Base-by-base conservation (phyloP, 75 land plant genomes). In the Picea sitchensis region DNA sequence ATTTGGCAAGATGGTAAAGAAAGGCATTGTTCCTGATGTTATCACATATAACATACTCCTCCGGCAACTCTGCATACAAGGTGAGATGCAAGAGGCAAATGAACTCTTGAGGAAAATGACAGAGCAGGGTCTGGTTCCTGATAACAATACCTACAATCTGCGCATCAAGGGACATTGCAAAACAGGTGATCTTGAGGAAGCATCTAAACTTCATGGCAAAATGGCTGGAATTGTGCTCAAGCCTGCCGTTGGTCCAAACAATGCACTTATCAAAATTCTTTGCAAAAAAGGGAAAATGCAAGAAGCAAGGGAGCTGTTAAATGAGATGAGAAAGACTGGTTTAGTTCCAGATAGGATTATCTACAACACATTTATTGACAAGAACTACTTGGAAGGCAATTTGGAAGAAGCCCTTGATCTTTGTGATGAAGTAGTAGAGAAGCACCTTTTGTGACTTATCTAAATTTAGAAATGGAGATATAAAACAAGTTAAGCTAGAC, bases 61-160 rank as follows among this genome's bases (percentile, higher is more conserved):
- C 65, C 90, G 86, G 58, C 85, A 85, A 15, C 65, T 88, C 44
- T 82, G 91, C 60, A 76, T 85, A 59, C 78, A 77, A 63, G 91
- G 87, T 20, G 64, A 83, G 67, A 83, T 89, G 88, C 78, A 82
- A 54, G 62, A 67, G 12, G 77, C 86, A 18, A 80, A 82, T 38
- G 83, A 80, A 67, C 78, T 91, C 4, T 85, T 89, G 58, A 86
- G 67, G 58, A 79, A 77, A 18, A 92, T 95, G 95, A 56, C 83
- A 77, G 76, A 67, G 63, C 79, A 54, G 47, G 93, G 92, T 54
- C 79, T 88, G 18, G 18, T 64, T 21, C 91, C 98, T 26, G 87
- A 95, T 78, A 79, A 78, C 11, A 85, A 78, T 74, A 94, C 94
- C 30, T 96, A 92, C 87, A 96, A 94, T 78, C 87, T 93, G 58